Evolutionary conservation across 2,329 filamentous ascomycete genomes (phyloP), one percentile per base, ranked within the genome.

Genomic region (Chaetomiaceae sp.): DNA sequence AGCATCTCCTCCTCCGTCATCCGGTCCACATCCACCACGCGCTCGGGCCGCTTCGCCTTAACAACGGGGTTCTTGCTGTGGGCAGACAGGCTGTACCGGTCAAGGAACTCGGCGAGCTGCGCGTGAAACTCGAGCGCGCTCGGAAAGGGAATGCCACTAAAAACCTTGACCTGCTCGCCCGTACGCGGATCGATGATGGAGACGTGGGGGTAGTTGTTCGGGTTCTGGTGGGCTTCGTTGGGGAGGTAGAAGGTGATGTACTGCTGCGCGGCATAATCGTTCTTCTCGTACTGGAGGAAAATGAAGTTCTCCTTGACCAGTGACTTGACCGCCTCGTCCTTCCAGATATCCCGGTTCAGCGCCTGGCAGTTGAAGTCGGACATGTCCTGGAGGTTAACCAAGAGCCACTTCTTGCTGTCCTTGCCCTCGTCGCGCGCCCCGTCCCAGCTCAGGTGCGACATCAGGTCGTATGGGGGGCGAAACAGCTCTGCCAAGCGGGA

Each of bases 1-100:
- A 99, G 75, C 91, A 96, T 95, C 72, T 99, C 91, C 46, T 97
- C 91, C 67, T 99, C 94, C 0, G 90, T 96, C 86, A 99, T 92
- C 36, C 88, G 84, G 54, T 88, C 87, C 2, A 96, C 82, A 60
- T 92, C 89, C 51, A 88, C 78, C 47, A 82, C 77, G 66, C 58
- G 57, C 52, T 86, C 85, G 42, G 81, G 76, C 52, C 79, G 79
- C 65, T 90, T 87, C 3, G 84, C 78, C 69, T 89, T 89, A 50
- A 90, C 87, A 4, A 99, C 90, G 0, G 94, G 94, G 66, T 99
- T 99, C 73, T 95, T 95, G 67, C 87, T 92, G 65, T 89, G 87
- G 40, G 83, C 82, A 27, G 88, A 89, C 47, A 99, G 76, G 66
- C 91, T 96, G 73, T 97, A 99, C 22, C 94, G 84, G 67, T 97